phyloP scores from a whole-genome alignment of 495 filamentous ascomycete species.

The Penicillium alfredii region DNA sequence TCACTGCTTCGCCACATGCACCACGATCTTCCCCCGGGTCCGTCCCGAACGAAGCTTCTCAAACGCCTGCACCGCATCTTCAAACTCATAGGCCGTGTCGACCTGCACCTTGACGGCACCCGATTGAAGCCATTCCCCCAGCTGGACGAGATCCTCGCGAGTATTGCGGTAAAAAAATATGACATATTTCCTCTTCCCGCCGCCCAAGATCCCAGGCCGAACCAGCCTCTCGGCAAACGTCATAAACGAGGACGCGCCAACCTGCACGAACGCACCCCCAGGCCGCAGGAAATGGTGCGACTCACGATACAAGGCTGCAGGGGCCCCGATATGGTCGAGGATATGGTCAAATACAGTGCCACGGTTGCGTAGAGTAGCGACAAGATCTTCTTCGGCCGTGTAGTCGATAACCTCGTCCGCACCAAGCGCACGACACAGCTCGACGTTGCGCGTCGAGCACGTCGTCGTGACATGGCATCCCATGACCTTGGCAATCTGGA shows the following conservation, averaged over 20 bases:
- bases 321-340: conserved; percentile 56
- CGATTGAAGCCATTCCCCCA: conserved; percentile 54
- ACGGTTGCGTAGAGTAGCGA: conserved; percentile 39
- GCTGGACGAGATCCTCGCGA: conserved; percentile 43
- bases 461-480: conserved; percentile 57
- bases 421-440: conserved; percentile 52
- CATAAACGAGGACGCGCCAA: conserved; percentile 38
- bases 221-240: conserved; percentile 28
- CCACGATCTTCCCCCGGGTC: conserved; percentile 63
- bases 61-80: conserved; percentile 57
- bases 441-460: conserved; percentile 54
- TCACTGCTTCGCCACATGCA: too few relatives aligned
- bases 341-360: conserved; percentile 50
- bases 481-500: conserved; percentile 61
- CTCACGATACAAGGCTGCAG: conserved; percentile 48
- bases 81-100: conserved; percentile 56
- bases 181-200: conserved; percentile 53
- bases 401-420: conserved; percentile 70
- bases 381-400: conserved; percentile 43
- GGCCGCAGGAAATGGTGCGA: conserved; percentile 50
- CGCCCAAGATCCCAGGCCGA: conserved; percentile 55
- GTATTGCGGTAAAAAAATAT: conserved; percentile 36
- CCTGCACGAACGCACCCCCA: conserved; percentile 50
- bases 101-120: conserved; percentile 57
- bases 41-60: conserved; percentile 56